Percentiles rank a stretch among this genome's conserved stretches.
phyloP scores from a whole-genome alignment of 352 stramenopile species.

The Globisporangium irregulare region DNA sequence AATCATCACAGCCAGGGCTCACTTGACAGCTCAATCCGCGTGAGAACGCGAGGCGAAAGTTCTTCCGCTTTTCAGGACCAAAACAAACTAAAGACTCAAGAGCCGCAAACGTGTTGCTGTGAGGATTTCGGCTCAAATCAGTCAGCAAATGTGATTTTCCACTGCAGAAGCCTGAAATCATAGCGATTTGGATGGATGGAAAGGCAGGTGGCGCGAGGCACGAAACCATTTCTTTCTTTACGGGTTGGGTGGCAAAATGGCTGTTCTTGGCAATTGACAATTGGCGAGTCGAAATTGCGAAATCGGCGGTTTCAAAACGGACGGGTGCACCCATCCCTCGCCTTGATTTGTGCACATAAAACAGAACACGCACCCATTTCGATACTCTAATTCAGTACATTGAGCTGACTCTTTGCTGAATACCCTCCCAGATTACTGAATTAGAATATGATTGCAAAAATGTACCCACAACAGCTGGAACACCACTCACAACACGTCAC shows the following conservation, averaged over 20 bases:
- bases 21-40: background rate
- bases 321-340: background rate
- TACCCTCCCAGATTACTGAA: background rate
- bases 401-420: background rate
- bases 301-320: background rate
- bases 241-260: background rate
- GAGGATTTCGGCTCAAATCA: background rate
- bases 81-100: no score
- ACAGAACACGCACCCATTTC: background rate
- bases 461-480: background rate
- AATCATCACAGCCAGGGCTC: background rate
- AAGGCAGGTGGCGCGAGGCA: background rate
- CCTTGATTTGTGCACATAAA: background rate
- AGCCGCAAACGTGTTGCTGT: no score
- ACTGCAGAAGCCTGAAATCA: background rate
- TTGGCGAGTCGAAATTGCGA: background rate
- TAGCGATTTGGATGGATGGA: background rate
- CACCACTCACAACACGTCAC: slow-evolving; percentile 1
- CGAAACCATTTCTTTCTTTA: background rate
- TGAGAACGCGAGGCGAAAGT: background rate
- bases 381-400: background rate
- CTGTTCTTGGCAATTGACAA: background rate
- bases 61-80: background rate
- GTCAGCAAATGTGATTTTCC: background rate
- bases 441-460: background rate